Base-by-base conservation (phyloP, 441 rosid species). In the Gossypium trilobum region DNA sequence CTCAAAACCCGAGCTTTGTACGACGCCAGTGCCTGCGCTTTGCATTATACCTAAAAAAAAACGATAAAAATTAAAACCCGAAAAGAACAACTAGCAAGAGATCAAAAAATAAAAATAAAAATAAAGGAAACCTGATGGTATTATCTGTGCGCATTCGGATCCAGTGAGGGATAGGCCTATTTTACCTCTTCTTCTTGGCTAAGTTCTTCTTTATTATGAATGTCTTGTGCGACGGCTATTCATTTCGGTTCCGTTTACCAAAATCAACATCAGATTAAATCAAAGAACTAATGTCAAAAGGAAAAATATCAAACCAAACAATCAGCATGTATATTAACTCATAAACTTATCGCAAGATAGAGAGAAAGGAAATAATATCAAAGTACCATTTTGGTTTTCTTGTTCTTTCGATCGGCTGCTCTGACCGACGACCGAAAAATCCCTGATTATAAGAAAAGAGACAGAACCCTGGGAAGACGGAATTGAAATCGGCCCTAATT, bases 11-110 rank as follows among this genome's bases (percentile, higher is more conserved):
- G 29, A 92, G 94, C 87, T 92, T 92, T 77, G 97, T 90, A 44
- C 96, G 90, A 76, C 97, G 87, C 96, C 97, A 90, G 83, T 92
- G 96, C 83, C 97, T 82, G 76, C 97, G 97, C 85, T 92, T 92
- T 0, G 97, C 97, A 64, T 92, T 92, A 82, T 92, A 90, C 86
- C 97, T 90, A 70, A 29, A 29, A 39, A 39, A 68, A 23, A 31
- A 20, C 1, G 13, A 3, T 6, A 33, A 39, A 0, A 14, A 6
- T 10, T 64, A 36, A 72, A 68, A 56, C 39, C 31, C 13, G 46
- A 9, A 22, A 16, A 11, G 42, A 48, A 1, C 16, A 13, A 14
- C 4, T 13, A 23, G 3, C 16, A 0, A 11, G 22, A 22, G 44
- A 5, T 25, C 1, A n/a, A 39, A 2, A 4, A 2, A 5, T 6